A percentile compares a stretch with the other conserved stretches of the same genome.
Conservation (phyloP, 805 yeast species). For the Sugiyamaella boreocaroliniensis region DNA sequence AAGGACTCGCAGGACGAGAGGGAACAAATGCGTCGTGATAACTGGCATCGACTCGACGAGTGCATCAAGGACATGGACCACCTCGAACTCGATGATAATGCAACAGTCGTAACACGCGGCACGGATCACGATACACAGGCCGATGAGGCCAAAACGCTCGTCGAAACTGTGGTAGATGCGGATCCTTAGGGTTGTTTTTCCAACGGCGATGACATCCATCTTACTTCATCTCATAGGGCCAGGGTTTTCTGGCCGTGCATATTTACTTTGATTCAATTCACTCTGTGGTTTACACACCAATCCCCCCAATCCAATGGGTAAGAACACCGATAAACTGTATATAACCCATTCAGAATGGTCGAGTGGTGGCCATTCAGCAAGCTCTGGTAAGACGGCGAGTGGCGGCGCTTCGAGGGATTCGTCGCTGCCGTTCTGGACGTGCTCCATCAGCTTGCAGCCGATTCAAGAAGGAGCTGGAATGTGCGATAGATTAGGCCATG, state of each 20-base stretch:
- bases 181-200: neutral
- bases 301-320: slow-evolving; percentile 25
- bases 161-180: neutral
- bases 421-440: slow-evolving; percentile 29
- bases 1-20: slow-evolving; percentile 63
- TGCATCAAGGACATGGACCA: slow-evolving; percentile 33
- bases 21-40: slow-evolving; percentile 48
- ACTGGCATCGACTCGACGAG: slow-evolving; percentile 56
- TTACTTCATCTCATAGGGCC: no score
- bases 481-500: slow-evolving; percentile 27
- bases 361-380: slow-evolving; percentile 24
- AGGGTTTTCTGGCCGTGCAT: neutral
- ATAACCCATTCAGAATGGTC: slow-evolving; percentile 34
- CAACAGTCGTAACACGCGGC: neutral
- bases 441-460: slow-evolving; percentile 29
- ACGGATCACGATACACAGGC: neutral
- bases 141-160: neutral
- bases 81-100: neutral
- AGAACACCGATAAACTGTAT: slow-evolving; percentile 32
- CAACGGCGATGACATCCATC: no score
- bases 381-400: slow-evolving; percentile 21
- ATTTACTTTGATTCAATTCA: neutral
- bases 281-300: neutral
- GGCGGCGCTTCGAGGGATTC: slow-evolving; percentile 1
- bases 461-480: slow-evolving; percentile 24